Conservation (phyloP, 257 asterid genomes). For the Primulina huaijiensis region DNA sequence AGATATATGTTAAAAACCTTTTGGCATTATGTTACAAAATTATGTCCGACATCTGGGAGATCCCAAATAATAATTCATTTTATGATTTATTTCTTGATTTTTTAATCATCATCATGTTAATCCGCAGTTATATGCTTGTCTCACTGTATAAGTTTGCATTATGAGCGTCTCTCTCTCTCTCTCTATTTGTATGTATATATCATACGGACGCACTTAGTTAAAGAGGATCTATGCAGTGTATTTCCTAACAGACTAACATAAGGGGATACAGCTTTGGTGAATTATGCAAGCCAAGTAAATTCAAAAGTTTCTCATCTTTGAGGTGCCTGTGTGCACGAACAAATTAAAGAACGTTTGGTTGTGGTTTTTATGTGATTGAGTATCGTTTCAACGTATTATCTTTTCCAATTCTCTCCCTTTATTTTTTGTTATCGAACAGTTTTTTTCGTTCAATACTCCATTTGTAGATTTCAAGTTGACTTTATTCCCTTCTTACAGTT, state of each 20-base stretch:
- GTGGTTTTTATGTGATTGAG: slow-evolving; percentile 8
- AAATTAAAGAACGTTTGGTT: background rate
- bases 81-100: background rate
- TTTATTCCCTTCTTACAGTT: slow-evolving; percentile 31
- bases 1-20: background rate
- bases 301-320: background rate
- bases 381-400: slow-evolving; percentile 9
- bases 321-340: slow-evolving; percentile 14
- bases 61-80: background rate
- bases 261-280: too few relatives aligned
- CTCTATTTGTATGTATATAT: background rate
- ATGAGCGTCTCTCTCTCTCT: background rate
- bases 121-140: background rate
- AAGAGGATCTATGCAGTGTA: background rate
- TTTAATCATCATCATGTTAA: background rate
- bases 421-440: slow-evolving; percentile 7
- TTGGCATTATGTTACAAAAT: background rate
- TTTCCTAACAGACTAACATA: too few relatives aligned
- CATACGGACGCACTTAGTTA: too few relatives aligned
- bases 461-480: background rate
- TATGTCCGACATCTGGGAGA: too few relatives aligned
- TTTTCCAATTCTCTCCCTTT: slow-evolving; percentile 2
- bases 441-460: background rate
- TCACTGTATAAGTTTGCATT: background rate
- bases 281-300: background rate